A percentile compares a stretch with the other conserved stretches of the same genome.
Conservation (phyloP, 148 eudicot genomes). For the Beta vulgaris region DNA sequence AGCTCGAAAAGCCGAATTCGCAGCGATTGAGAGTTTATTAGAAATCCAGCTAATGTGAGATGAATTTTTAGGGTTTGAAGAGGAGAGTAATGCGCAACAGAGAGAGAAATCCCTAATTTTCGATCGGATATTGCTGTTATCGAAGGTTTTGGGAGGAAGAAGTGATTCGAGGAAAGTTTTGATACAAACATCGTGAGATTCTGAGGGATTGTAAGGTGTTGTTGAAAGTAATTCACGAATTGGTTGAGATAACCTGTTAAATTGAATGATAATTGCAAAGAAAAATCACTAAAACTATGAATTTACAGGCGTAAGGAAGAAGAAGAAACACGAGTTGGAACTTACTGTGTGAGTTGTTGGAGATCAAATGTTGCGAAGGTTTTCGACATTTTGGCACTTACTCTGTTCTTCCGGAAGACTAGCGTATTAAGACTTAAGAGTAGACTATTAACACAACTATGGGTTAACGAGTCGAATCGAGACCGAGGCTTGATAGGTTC, state of each 20-base stretch:
- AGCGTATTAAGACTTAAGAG: neutral
- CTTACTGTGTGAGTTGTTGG: constrained; percentile 45
- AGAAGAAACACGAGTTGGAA: constrained; percentile 1
- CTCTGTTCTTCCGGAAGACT: neutral
- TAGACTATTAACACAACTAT: neutral
- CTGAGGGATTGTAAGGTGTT: constrained; percentile 57
- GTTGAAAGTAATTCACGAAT: constrained; percentile 41
- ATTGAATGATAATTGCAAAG: neutral
- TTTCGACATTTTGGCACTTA: constrained; percentile 30
- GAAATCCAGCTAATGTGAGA: constrained; percentile 63
- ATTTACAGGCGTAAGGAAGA: too few species aligned
- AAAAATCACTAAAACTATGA: too few species aligned
- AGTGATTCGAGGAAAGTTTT: constrained; percentile 68
- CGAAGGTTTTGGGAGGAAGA: constrained; percentile 36
- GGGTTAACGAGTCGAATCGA: too few species aligned
- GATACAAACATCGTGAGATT: constrained; percentile 49
- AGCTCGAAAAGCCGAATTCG: constrained; percentile 47
- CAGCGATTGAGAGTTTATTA: constrained; percentile 35
- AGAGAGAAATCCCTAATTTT: constrained; percentile 51
- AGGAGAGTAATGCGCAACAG: constrained; percentile 60
- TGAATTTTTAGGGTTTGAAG: constrained; percentile 42
- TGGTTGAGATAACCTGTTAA: constrained; percentile 58
- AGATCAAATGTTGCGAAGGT: constrained; percentile 26
- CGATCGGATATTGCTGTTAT: constrained; percentile 17
- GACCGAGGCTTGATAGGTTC: too few species aligned